Evolutionary conservation across 495 filamentous ascomycete genomes (phyloP), one percentile per base, ranked within the genome.

Genomic region (Talaromyces borbonicus): DNA sequence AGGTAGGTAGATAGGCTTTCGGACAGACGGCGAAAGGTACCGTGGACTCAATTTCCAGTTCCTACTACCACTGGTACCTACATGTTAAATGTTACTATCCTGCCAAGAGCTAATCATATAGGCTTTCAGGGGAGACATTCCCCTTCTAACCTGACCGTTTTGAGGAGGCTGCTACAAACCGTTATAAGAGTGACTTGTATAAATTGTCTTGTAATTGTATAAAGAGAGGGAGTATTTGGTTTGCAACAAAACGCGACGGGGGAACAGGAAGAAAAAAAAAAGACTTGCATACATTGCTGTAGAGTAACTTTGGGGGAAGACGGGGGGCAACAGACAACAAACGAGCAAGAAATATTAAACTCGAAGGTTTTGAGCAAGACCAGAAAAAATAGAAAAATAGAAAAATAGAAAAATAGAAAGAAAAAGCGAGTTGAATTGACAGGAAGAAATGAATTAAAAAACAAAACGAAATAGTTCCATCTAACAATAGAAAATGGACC

Each of bases 221-320:
- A 38, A 38, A 38, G 35, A 38, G 35, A 38, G 35, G 35, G 35
- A 38, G 35, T 19, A 22, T 20, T 38, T 38, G 15, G n/a, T n/a
- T n/a, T n/a, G n/a, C n/a, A n/a, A n/a, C n/a, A n/a, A n/a, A n/a
- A n/a, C n/a, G n/a, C n/a, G n/a, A n/a, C 22, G 18, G 22, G 18
- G 4, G 35, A 36, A 16, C 16, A 4, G 6, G 15, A 38, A 20
- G 12, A 38, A 38, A 37, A 38, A 38, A 9, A 38, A 8, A 20
- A 22, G 35, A 38, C 35, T 38, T 38, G 35, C 35, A 38, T 38
- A 38, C 35, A 38, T 38, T 38, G 22, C 35, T 38, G n/a, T n/a
- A n/a, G n/a, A n/a, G n/a, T n/a, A n/a, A n/a, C n/a, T n/a, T n/a
- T n/a, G 19, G 35, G 12, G 35, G 33, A 20, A 36, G 16, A 14